Evolutionary conservation across 305 asterid species (phyloP), one percentile per base, ranked within the genome.

Genomic region (Ajuga reptans): DNA sequence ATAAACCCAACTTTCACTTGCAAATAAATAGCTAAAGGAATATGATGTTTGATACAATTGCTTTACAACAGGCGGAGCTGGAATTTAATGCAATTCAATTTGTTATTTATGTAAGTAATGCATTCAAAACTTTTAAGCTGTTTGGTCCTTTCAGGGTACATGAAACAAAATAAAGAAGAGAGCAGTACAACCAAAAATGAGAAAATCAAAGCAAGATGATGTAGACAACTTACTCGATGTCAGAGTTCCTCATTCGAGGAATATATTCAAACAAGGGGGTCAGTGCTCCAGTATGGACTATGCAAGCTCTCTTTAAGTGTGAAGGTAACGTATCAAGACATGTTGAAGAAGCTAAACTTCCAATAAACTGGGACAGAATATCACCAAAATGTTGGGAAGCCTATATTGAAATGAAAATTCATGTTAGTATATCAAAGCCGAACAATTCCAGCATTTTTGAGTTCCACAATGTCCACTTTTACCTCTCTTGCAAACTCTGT

Each of bases 401-500:
- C 98, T 90, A 72, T 62, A 42, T 58, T 33, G 69, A 17, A 77
- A 69, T 59, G 14, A 60, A 75, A 53, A 36, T 24, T 33, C 16
- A 24, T 46, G 69, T 71, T 51, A 66, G 61, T 17, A 68, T 15
- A 50, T 14, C 45, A 31, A 5, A 5, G 36, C 4, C 36, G 6
- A 31, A 31, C 0, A 31, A 3, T 31, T 27, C 36, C 36, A 31
- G 36, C 36, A 31, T 5, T 3, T 1, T 3, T 31, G 2, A 21
- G 27, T 31, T 31, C 6, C 36, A 31, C 4, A 31, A 31, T 31
- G 6, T 31, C 36, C 36, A 3, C 11, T 49, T 60, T 12, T 61
- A 90, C 98, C 96, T 90, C 98, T 83, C 85, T 87, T 3, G 98
- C 98, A 72, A 88, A 87, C 83, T 93, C 95, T 0, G 98, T 93